Evolutionary conservation across 2,329 filamentous ascomycete species (phyloP), one percentile per base, ranked within the genome.

Genomic region (Clarireedia paspali): DNA sequence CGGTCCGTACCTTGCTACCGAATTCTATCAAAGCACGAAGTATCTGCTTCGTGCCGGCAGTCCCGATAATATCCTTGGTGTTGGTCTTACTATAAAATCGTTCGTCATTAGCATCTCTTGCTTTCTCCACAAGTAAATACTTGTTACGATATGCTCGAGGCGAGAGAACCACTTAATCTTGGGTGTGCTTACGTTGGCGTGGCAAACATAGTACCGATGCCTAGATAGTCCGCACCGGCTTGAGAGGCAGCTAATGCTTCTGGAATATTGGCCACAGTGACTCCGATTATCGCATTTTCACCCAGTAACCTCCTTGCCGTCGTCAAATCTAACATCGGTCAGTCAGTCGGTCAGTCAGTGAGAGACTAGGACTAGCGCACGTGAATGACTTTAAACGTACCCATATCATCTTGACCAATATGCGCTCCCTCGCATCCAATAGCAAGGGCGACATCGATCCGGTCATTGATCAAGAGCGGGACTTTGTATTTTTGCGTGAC

Each of bases 401-500:
- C 77, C 77, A 96, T 85, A 70, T 97, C 92, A 78, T 96, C 91
- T 74, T 97, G 92, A 6, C 94, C 94, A 50, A 97, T 81, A 70
- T 97, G 94, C 7, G 96, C 90, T 47, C 94, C 94, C 73, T 96
- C 92, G 56, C 89, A 94, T 12, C 84, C 88, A 45, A 91, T 81
- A 14, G 90, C 91, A 17, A 90, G 78, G 7, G 91, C 91, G 26
- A 97, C 89, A 69, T 96, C 91, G 5, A 96, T 81, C 12, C 91
- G 84, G 70, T 97, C 94, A 69, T 97, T 97, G 75, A 97, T 91
- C 54, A 97, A 76, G 56, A 97, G 79, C 30, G 92, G 92, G 3
- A 96, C 82, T 15, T 77, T 76, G 67, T 87, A 77, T 47, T 75
- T 75, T 61, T 75, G 76, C 20, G 90, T 92, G 60, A 94, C 74